These are phyloP conservation scores for Neocatenulostroma microsporum DNA, from an alignment of 2,329 filamentous ascomycete genomes.

Conservation along the genomic window DNA sequence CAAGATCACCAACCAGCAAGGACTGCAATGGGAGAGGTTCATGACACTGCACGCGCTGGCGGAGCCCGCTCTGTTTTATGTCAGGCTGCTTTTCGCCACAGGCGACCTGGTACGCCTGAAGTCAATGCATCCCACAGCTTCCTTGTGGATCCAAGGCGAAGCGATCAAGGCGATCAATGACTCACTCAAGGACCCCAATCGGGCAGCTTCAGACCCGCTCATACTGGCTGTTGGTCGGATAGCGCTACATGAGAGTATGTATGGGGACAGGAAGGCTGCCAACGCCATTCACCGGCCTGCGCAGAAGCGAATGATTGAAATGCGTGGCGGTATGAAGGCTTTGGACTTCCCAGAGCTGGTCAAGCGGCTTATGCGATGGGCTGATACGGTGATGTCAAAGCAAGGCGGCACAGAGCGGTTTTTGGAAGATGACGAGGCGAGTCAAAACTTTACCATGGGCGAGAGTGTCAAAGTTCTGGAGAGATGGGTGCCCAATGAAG, in stretches of 20 bases:
- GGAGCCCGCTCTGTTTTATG: constrained; percentile 28
- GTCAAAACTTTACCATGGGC: constrained; percentile 18
- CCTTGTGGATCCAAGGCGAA: constrained; percentile 23
- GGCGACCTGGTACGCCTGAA: constrained; percentile 25
- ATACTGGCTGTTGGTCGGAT: constrained; percentile 28
- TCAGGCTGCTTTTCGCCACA: constrained; percentile 27
- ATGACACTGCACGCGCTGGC: constrained; percentile 27
- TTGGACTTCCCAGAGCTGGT: constrained; percentile 26
- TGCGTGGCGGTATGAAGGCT: constrained; percentile 26
- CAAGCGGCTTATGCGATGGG: constrained; percentile 28
- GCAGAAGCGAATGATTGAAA: constrained; percentile 27
- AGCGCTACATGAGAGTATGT: constrained; percentile 29
- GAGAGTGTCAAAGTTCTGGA: constrained; percentile 25
- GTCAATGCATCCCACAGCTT: constrained; percentile 15
- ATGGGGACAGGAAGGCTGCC: constrained; percentile 26
- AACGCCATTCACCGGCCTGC: constrained; percentile 26
- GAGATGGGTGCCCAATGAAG: constrained; percentile 24
- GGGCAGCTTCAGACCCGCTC: constrained; percentile 14
- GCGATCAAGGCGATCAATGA: constrained; percentile 24
- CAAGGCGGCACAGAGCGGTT: constrained; percentile 24
- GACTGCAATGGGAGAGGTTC: constrained; percentile 26
- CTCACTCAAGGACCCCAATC: constrained; percentile 14
- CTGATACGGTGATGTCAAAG: constrained; percentile 27
- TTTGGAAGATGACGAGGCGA: constrained; percentile 23
- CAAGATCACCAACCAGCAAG: constrained; percentile 23